phyloP scores from a whole-genome alignment of 208 protist species.

The Crithidia bombi region DNA sequence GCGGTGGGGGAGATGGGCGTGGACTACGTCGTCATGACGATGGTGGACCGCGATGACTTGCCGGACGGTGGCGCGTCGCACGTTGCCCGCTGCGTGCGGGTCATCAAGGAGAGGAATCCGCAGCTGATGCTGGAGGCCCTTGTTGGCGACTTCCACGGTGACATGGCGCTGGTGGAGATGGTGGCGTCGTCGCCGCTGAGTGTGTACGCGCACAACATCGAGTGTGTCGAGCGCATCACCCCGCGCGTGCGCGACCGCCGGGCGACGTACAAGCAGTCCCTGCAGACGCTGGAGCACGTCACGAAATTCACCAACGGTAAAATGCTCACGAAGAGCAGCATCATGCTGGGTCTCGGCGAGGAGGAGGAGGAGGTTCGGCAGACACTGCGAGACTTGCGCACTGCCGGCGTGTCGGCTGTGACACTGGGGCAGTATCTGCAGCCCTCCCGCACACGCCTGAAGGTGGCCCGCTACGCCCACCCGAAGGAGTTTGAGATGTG shows the following conservation, averaged over 20 bases:
- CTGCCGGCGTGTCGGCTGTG: conserved; percentile 92
- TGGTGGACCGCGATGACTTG: conserved; percentile 97
- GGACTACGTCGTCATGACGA: conserved; percentile 99
- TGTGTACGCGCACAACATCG: conserved; percentile 99
- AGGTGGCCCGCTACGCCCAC: conserved; percentile 96
- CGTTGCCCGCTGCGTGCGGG: conserved; percentile 89
- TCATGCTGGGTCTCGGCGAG: conserved; percentile 99
- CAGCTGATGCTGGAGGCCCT: conserved; percentile 95
- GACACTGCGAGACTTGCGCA: conserved; percentile 94
- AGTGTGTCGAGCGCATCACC: conserved; percentile 95
- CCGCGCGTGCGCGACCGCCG: conserved; percentile 94
- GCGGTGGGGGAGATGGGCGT: conserved; percentile 96
- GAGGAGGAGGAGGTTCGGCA: conserved; percentile 95
- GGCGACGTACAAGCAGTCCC: conserved; percentile 95
- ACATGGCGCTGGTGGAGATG: conserved; percentile 78
- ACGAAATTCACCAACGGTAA: conserved; percentile 77
- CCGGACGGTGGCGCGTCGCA: conserved; percentile 94
- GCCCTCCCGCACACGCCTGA: conserved; percentile 96
- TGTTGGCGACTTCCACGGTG: conserved; percentile 97
- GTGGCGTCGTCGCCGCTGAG: conserved; percentile 94
- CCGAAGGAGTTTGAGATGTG: conserved; percentile 97
- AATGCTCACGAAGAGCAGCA: conserved; percentile 97
- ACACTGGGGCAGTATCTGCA: conserved; percentile 98
- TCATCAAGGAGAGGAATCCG: conserved; percentile 87
- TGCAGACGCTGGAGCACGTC: conserved; percentile 93